Conservation (phyloP, 2,329 filamentous ascomycete genomes). For the Gliomastix tumulicola region DNA sequence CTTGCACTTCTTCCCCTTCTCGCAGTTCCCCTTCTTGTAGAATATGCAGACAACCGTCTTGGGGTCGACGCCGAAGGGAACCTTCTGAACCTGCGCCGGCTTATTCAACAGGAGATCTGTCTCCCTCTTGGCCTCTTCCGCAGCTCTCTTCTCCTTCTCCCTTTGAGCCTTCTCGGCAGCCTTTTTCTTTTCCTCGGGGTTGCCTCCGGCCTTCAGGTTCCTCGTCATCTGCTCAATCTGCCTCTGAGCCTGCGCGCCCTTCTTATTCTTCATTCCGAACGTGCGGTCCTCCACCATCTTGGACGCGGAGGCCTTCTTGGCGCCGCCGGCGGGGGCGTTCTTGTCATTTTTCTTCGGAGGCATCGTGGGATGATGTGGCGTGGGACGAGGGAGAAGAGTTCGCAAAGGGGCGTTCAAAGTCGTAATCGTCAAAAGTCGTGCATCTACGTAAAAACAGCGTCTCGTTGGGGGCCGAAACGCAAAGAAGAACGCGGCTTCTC, state of each 20-base stretch:
- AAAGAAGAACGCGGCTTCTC: no score
- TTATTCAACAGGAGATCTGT: conserved; percentile 77
- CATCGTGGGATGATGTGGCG: conserved; percentile 58
- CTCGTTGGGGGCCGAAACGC: no score
- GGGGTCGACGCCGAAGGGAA: conserved; percentile 94
- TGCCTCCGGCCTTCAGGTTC: conserved; percentile 66
- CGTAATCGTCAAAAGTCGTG: no score
- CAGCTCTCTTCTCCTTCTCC: conserved; percentile 85
- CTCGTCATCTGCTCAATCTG: conserved; percentile 79
- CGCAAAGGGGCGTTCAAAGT: no score
- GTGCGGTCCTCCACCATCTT: conserved; percentile 87
- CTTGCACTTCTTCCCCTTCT: conserved; percentile 97
- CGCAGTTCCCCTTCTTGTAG: conserved; percentile 94
- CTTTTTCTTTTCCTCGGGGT: conserved; percentile 81
- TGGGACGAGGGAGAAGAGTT: no score
- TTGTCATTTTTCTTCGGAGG: conserved; percentile 66
- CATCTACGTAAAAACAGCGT: no score
- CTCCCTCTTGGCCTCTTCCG: conserved; percentile 78
- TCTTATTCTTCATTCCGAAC: conserved; percentile 99
- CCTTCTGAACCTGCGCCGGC: conserved; percentile 93
- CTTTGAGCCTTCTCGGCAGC: conserved; percentile 58
- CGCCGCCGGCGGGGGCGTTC: conserved; percentile 21
- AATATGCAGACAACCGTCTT: conserved; percentile 97
- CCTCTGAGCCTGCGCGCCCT: conserved; percentile 83
- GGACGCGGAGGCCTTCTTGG: conserved; percentile 47